Evolutionary conservation across 768 basidiomycete genomes (phyloP), one percentile per base, ranked within the genome.

Genomic region (Mycena indigotica): DNA sequence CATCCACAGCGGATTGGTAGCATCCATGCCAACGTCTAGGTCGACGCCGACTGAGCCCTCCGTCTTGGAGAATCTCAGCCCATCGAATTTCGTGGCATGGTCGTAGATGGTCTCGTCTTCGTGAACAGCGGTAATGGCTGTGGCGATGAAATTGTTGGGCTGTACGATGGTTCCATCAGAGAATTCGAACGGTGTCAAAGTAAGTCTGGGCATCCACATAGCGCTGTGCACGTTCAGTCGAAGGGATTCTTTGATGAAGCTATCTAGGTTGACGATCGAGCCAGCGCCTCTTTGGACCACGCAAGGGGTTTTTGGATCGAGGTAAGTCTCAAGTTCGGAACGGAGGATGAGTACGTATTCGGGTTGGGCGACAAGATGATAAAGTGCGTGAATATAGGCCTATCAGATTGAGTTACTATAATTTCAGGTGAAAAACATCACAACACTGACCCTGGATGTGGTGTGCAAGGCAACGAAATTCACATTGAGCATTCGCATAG

Each of bases 251-350:
- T 69, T 74, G 39, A 80, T 39, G 49, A 80, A 78, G 53, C 74
- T 79, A 52, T 80, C 77, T 5, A 78, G 44, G 56, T 72, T 73
- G 61, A 61, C 70, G 77, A 75, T 67, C n/a, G 71, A 59, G 73
- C 72, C 8, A 72, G 67, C 15, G 67, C 62, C n/a, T 79, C 62
- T 24, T 69, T 65, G 21, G 72, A 73, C 53, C 80, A 81, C 3
- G 44, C 75, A 58, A 28, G 63, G 67, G 35, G 72, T 68, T 38
- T 74, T 67, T 35, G 71, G 69, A 16, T 29, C 57, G 23, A 76
- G 23, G 4, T 65, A 62, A 0, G 38, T 50, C 46, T 70, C 73
- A 1, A 62, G 61, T 59, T 82, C 80, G 29, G 76, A 67, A 16
- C 78, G 72, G 3, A 81, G 65, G 1, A 72, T 67, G 23, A 66